Conservation (phyloP, 345 rosid genomes). For the Heritiera fomes region DNA sequence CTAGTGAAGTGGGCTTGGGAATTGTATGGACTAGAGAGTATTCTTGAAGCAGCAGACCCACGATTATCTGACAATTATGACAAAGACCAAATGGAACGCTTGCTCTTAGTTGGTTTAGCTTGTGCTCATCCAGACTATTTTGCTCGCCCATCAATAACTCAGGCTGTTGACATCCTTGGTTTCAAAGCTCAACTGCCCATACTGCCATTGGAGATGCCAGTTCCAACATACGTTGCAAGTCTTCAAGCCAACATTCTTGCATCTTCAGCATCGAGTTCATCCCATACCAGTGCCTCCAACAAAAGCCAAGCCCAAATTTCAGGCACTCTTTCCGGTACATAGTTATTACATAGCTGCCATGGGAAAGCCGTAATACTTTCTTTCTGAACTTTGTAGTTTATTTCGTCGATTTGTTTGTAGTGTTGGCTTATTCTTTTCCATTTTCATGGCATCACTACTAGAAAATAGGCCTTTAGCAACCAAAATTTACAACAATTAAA, state of each 20-base stretch:
- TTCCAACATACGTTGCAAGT: slow-evolving; percentile 22
- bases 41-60: slow-evolving; percentile 21
- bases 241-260: neutral
- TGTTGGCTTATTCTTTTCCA: neutral
- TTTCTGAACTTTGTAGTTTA: neutral
- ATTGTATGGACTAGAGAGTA: slow-evolving; percentile 30
- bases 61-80: slow-evolving; percentile 30
- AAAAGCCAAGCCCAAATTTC: neutral
- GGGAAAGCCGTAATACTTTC: neutral
- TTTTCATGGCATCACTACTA: neutral
- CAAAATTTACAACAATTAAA: no score
- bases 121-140: slow-evolving; percentile 58
- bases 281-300: neutral
- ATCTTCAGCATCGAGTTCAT: neutral
- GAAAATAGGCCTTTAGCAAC: no score
- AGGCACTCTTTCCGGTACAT: neutral
- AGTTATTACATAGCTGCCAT: neutral
- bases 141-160: slow-evolving; percentile 46
- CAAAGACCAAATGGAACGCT: slow-evolving; percentile 34
- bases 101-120: slow-evolving; percentile 55
- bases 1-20: slow-evolving; percentile 63
- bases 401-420: neutral
- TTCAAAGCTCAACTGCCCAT: slow-evolving; percentile 42
- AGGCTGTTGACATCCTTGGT: slow-evolving; percentile 49
- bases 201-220: slow-evolving; percentile 45